Percentiles rank a stretch among this genome's conserved stretches.
These are phyloP conservation scores for Thalassiosira oceanica DNA, from an alignment of 352 stramenopile genomes.

Conservation along the genomic window DNA sequence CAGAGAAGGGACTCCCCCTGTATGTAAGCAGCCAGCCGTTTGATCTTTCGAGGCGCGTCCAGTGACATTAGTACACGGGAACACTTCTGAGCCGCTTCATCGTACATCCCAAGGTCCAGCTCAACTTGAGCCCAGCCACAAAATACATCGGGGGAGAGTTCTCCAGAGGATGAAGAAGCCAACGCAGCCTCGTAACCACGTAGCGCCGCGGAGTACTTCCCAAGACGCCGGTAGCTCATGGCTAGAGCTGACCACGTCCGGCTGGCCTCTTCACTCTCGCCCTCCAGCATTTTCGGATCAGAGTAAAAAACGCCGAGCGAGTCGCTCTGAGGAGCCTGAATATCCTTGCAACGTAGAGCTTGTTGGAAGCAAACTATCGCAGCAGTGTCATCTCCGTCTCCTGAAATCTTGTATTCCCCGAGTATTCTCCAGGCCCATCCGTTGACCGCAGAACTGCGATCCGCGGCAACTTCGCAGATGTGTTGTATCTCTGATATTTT, in stretches of 20 bases:
- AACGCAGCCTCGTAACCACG: conserved; percentile 54
- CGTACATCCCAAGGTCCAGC: conserved; percentile 62
- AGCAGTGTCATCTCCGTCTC: conserved; percentile 44
- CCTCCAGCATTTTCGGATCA: conserved; percentile 5
- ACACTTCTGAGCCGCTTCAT: conserved; percentile 63
- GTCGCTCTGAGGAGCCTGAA: conserved; percentile 50
- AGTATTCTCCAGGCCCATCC: conserved; percentile 70
- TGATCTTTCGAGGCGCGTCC: conserved; percentile 14
- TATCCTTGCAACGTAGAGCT: conserved; percentile 58
- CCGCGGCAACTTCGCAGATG: conserved; percentile 33
- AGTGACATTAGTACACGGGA: conserved; percentile 23
- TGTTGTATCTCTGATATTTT: conserved; percentile 12
- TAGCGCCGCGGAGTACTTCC: conserved; percentile 60
- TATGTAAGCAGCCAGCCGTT: conserved; percentile 49
- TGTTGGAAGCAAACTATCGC: conserved; percentile 64
- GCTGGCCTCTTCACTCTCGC: not conserved
- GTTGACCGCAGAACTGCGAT: conserved; percentile 38
- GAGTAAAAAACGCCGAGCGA: conserved; percentile 49
- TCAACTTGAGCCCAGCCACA: conserved; percentile 69
- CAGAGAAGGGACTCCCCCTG: conserved; percentile 45
- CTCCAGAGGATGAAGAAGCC: conserved; percentile 22
- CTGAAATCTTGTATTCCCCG: conserved; percentile 34
- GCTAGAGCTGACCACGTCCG: conserved; percentile 51
- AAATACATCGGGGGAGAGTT: conserved; percentile 34
- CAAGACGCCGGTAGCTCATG: conserved; percentile 55